These are phyloP conservation scores for Sporobolomyces pararoseus DNA, from an alignment of 768 basidiomycete genomes.

Conservation along the genomic window DNA sequence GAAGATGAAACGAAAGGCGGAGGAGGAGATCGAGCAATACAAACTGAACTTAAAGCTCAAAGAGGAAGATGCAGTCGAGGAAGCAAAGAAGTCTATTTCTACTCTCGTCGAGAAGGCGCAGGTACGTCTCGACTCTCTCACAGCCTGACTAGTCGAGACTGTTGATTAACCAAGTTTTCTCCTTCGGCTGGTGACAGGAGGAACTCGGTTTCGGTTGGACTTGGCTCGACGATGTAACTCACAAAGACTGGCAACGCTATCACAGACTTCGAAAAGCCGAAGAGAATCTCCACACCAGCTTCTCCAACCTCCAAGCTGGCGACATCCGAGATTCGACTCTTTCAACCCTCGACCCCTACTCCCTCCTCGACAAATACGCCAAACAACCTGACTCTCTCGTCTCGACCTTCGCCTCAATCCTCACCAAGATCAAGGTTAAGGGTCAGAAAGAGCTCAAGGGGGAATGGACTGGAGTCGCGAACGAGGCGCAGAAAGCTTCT, in stretches of 20 bases:
- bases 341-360: conserved; percentile 14
- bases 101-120: conserved; percentile 39
- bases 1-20: conserved; percentile 14
- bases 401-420: conserved; percentile 21
- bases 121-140: background rate
- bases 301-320: conserved; percentile 19
- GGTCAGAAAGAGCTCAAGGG: conserved; percentile 40
- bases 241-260: conserved; percentile 44
- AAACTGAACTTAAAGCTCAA: background rate
- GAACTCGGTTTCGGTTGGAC: conserved; percentile 41
- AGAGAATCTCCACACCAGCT: conserved; percentile 21
- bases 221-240: conserved; percentile 43
- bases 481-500: conserved; percentile 35
- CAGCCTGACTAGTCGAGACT: background rate
- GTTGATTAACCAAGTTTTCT: background rate
- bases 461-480: conserved; percentile 35
- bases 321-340: conserved; percentile 28
- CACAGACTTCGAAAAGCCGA: conserved; percentile 35
- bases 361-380: conserved; percentile 26
- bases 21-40: conserved; percentile 39
- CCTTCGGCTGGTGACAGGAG: conserved; percentile 14
- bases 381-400: conserved; percentile 18
- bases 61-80: conserved; percentile 33
- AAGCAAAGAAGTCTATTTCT: conserved; percentile 31
- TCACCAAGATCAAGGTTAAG: conserved; percentile 39